Base-by-base conservation (phyloP, 495 filamentous ascomycete genomes). In the Penicillium bialowiezense region DNA sequence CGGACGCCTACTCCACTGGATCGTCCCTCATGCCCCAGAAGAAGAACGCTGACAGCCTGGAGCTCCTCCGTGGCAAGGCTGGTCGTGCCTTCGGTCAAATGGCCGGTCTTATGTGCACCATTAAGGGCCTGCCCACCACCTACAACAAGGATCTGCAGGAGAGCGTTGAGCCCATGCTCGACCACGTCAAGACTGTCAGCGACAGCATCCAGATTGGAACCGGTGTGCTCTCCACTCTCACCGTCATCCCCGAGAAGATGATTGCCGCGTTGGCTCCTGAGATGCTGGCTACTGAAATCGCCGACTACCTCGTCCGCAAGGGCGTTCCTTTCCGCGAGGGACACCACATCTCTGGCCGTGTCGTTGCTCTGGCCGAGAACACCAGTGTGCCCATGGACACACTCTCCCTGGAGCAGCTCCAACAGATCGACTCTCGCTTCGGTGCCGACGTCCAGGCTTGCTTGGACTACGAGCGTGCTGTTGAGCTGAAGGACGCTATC, bases 71-170 rank as follows among this genome's bases (percentile, higher is more conserved):
- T 5, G 92, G 91, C 14, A 97, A 97, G 75, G 74, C 80, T 28
- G 91, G 91, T 1, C 78, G 91, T 36, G 84, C 84, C 7, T 92
- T 96, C 61, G 90, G 90, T 2, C 85, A 91, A 58, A 90, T 96
- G 86, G 79, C 88, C 7, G 92, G 92, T 28, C 75, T 97, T 56
- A 92, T 90, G 83, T 82, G 79, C 67, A 93, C 85, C 12, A 82
- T 89, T 63, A 97, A 97, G 75, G 87, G 87, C 28, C 77, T 96
- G 17, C 90, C 92, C 2, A 87, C 83, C 19, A 95, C 90, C 5
- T 97, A 96, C 76, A 95, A 97, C 75, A 95, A 96, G 74, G 89
- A 96, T 63, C 74, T 96, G 13, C 92, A 97, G 70, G 92, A 97
- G 72, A 86, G 82, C 50, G 84, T 90, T 52, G 89, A 96, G 74